Base-by-base conservation (phyloP, 352 stramenopile species). In the Phytopythium aichiense region DNA sequence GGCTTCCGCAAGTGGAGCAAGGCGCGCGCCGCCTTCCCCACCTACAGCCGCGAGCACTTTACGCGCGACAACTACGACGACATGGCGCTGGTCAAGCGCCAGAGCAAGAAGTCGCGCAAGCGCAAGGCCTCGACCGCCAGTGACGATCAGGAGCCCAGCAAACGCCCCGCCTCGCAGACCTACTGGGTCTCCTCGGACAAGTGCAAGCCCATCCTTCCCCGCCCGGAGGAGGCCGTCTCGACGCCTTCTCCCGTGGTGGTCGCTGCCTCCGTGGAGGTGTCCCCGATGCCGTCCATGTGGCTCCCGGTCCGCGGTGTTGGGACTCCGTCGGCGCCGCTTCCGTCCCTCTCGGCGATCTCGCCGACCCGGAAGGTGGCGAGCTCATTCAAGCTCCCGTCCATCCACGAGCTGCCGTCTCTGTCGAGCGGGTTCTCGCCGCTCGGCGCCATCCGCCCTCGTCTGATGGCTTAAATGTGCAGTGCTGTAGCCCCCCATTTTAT, bases 1-100 rank as follows among this genome's bases (percentile, higher is more conserved):
- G 84, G 78, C 56, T 98, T 98, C 74, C 83, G 86, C 64, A 96
- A 96, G 67, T 93, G 84, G 82, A 91, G 76, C 79, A 95, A 95
- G 66, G 77, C 82, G 4, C 80, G 83, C 46, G 74, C 84, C 16
- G 74, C 82, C 64, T 79, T 83, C 66, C 79, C 82, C 18, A 95
- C 86, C 15, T 95, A 92, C 71, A 87, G 77, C 42, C 82, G 82
- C 33, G 79, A 93, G 50, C 81, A 93, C 66, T 95, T 95, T 51
- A 88, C 77, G 18, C 84, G 86, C 16, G 86, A 95, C 71, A 91
- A 94, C 70, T 94, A 91, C 66, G 81, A 76, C 45, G 84, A 79
- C 31, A 92, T 94, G 80, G 86, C 84, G 33, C 74, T 91, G 7
- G 86, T 94, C 43, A 94, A 93, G 70, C 86, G 86, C 16, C 86